A percentile compares a stretch with the other conserved stretches of the same genome.
These are phyloP conservation scores for Eucalyptus marginata DNA, from an alignment of 345 rosid species.

Conservation along the genomic window DNA sequence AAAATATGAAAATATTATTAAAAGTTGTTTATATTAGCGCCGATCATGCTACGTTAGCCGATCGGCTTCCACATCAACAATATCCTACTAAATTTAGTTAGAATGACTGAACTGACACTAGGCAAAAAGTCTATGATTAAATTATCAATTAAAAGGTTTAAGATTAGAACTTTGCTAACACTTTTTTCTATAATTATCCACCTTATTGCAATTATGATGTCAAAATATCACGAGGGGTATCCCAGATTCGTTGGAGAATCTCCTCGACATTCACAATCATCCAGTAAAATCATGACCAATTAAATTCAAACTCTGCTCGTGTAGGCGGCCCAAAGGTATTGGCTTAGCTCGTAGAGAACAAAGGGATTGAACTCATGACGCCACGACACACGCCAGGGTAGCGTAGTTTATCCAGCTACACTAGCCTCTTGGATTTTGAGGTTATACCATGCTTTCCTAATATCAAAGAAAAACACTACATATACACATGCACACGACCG, in stretches of 20 bases:
- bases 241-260: neutral
- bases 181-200: neutral
- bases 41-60: rapidly evolving
- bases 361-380: neutral
- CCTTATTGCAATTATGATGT: neutral
- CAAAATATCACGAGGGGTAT: neutral
- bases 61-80: too few species aligned
- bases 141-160: too few species aligned
- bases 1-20: too few species aligned
- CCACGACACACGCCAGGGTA: neutral
- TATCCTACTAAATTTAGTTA: too few species aligned
- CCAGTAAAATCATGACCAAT: neutral
- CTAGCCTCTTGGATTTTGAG: neutral
- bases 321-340: neutral
- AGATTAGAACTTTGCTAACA: too few species aligned
- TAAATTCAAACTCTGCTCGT: neutral
- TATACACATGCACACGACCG: neutral
- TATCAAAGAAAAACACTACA: neutral
- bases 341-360: neutral
- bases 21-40: rapidly evolving
- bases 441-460: neutral
- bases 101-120: rapidly evolving
- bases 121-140: too few species aligned
- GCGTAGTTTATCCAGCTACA: neutral
- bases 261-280: neutral